Evolutionary conservation across 2,329 filamentous ascomycete genomes (phyloP).

Genomic region (Aspergillus melleus): DNA sequence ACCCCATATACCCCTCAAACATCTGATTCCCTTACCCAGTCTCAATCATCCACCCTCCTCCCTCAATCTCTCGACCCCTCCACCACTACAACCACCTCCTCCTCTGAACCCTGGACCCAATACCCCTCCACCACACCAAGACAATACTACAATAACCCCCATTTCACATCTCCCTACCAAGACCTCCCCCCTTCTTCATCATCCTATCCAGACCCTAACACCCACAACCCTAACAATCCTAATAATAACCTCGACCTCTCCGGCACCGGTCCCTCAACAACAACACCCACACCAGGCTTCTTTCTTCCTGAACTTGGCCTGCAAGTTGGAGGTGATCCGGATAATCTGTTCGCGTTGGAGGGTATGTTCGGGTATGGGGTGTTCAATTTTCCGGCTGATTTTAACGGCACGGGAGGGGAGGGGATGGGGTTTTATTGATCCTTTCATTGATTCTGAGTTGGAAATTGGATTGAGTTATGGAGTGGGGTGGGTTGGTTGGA

Average conservation of each 20-base stretch:
- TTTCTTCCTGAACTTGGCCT: constrained; percentile 28
- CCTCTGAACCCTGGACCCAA: constrained; percentile 12
- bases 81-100: background rate
- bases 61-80: constrained; percentile 12
- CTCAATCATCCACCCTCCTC: constrained; percentile 13
- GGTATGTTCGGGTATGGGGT: constrained; percentile 36
- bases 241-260: constrained; percentile 15
- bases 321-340: constrained; percentile 27
- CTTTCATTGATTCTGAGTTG: too few relatives aligned
- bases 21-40: constrained; percentile 2
- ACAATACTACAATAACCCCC: constrained; percentile 9
- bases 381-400: constrained; percentile 21
- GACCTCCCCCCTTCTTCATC: constrained; percentile 5
- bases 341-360: constrained; percentile 32
- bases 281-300: constrained; percentile 15
- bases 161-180: constrained; percentile 8
- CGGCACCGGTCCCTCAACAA: background rate
- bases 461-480: too few relatives aligned
- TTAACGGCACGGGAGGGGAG: too few relatives aligned
- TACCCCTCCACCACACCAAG: constrained; percentile 6
- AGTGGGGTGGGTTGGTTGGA: too few relatives aligned
- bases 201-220: constrained; percentile 18
- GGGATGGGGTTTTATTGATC: background rate
- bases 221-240: background rate
- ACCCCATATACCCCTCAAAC: constrained; percentile 1